Conservation (phyloP, 2,329 filamentous ascomycete species). For the Coniochaeta sp. region DNA sequence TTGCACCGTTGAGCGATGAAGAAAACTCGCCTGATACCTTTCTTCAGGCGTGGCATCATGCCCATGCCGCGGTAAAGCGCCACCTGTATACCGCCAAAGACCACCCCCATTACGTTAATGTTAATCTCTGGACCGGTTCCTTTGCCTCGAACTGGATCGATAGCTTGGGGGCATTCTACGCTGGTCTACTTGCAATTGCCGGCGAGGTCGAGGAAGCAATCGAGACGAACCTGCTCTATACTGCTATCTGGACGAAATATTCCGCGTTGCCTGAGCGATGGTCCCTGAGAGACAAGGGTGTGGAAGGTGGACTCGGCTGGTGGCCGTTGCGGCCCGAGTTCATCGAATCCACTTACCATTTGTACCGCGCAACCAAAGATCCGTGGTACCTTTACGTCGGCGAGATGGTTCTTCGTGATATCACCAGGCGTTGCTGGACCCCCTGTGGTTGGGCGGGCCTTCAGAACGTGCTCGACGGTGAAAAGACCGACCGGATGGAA, state of each 20-base stretch:
- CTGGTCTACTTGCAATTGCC: conserved; percentile 76
- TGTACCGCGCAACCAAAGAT: conserved; percentile 90
- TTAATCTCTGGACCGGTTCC: conserved; percentile 80
- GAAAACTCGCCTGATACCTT: conserved; percentile 73
- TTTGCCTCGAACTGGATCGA: conserved; percentile 92
- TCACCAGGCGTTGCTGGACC: conserved; percentile 82
- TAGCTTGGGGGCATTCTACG: conserved; percentile 91
- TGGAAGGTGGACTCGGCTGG: conserved; percentile 85
- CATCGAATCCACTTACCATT: conserved; percentile 90
- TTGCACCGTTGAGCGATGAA: conserved; percentile 51
- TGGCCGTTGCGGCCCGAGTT: conserved; percentile 96
- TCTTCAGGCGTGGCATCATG: conserved; percentile 73
- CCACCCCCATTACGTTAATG: conserved; percentile 89
- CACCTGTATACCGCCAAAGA: conserved; percentile 81
- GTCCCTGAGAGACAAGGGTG: conserved; percentile 75
- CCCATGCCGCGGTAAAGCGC: conserved; percentile 79
- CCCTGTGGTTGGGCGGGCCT: conserved; percentile 90
- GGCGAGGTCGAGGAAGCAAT: conserved; percentile 89
- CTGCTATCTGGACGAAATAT: conserved; percentile 90
- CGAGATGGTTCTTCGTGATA: conserved; percentile 89
- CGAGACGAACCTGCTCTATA: conserved; percentile 82
- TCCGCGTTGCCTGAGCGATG: conserved; percentile 91
- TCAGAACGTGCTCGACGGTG: conserved; percentile 72
- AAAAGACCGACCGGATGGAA: conserved; percentile 92
- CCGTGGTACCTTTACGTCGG: conserved; percentile 95